Percentiles rank a stretch among this genome's conserved stretches.
Evolutionary conservation across 106 monocot species (phyloP).

Genomic region (Gastrodia elata): DNA sequence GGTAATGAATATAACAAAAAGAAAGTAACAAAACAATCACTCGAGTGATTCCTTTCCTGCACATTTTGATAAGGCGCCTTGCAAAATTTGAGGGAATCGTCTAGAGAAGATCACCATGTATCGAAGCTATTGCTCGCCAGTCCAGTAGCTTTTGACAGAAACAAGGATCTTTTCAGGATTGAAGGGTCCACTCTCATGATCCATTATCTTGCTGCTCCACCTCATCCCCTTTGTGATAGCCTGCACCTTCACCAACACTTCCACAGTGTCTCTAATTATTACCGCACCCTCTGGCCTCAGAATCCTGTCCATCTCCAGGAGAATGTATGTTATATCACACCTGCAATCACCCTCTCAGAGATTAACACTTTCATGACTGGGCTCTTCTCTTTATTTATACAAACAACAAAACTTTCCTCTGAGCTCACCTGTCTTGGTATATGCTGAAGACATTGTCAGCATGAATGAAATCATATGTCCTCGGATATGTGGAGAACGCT

Average conservation of each 20-base stretch:
- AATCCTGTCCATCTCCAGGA: conserved; percentile 59
- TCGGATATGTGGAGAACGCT: conserved; percentile 47
- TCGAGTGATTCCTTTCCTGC: background rate
- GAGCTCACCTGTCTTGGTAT: conserved; percentile 36
- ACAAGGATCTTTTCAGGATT: conserved; percentile 55
- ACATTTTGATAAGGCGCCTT: background rate
- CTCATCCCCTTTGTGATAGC: conserved; percentile 37
- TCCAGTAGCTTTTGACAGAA: conserved; percentile 53
- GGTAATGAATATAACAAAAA: background rate
- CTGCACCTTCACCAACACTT: conserved; percentile 40
- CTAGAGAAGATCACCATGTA: background rate
- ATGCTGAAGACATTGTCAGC: conserved; percentile 38
- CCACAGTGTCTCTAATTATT: conserved; percentile 42
- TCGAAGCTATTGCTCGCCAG: conserved; percentile 18
- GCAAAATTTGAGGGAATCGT: background rate
- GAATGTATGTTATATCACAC: conserved; percentile 50
- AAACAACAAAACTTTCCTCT: too few species aligned
- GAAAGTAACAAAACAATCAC: background rate
- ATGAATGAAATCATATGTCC: conserved; percentile 52
- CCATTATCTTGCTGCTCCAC: conserved; percentile 39
- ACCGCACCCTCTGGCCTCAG: conserved; percentile 47
- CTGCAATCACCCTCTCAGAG: conserved; percentile 12
- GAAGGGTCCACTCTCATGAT: conserved; percentile 51
- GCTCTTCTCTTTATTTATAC: too few species aligned
- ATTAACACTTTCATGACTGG: background rate